Base-by-base conservation (phyloP, 768 basidiomycete species). In the Tephrocybe rancida region DNA sequence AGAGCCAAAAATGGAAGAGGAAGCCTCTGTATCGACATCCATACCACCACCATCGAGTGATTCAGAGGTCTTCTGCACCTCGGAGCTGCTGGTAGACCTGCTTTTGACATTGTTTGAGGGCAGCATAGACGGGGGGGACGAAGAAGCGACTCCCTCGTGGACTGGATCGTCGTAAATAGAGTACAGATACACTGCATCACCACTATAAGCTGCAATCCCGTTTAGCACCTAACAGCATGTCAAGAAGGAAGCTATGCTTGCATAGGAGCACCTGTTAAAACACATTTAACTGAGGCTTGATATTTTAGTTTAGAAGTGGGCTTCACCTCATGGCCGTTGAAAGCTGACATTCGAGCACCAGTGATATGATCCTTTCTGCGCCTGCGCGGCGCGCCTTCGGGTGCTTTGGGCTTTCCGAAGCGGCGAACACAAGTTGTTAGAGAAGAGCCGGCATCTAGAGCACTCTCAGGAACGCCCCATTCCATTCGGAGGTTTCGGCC, bases 361-460 rank as follows among this genome's bases (percentile, higher is more conserved):
- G 88, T 91, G 43, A 92, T 82, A 64, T 91, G 86, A n/a, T 85
- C 84, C 18, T 64, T 61, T 37, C 74, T 72, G 13, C 30, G 54
- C 52, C 56, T 69, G 9, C 55, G 63, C 50, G 77, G 73, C 37
- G 69, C 69, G 30, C 57, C 58, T 38, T 21, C 5, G 46, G 42
- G 29, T 48, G 50, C 60, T 24, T 56, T 59, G 3, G 65, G 61
- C 49, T 87, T 74, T 10, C 89, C 92, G 66, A 95, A 91, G 26
- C 85, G 82, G 50, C 92, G 80, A 18, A 95, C 90, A 64, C 93
- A 95, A 10, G 87, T 87, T 2, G 89, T 89, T 43, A 86, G 64
- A 38, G 55, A 56, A 41, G 19, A n/a, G 14, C 80, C 80, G 21
- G 74, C 73, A 3, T 72, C 62, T 21, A 74, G 61, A 18, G 63